Percentiles rank a stretch among this genome's conserved stretches.
phyloP scores from a whole-genome alignment of 2,329 filamentous ascomycete genomes.

The Exophiala xenobiotica region DNA sequence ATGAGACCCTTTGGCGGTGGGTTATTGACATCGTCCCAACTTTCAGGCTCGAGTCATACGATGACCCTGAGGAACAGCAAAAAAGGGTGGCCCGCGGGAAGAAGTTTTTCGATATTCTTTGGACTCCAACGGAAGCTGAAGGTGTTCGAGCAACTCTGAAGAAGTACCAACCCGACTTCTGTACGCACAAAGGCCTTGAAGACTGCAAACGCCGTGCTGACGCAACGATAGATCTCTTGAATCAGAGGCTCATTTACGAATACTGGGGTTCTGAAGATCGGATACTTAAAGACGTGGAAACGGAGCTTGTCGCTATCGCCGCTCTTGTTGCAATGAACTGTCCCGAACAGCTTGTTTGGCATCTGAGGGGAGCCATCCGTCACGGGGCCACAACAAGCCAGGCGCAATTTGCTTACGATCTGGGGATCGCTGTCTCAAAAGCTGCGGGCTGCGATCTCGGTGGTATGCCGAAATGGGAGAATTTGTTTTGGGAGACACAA shows the following conservation, averaged over 20 bases:
- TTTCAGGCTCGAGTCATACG: not conserved
- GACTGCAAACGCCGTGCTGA: not conserved
- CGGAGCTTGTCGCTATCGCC: not conserved
- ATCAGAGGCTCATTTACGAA: not conserved
- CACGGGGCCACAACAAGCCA: not conserved
- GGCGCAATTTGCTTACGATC: not conserved
- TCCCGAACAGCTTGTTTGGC: not conserved
- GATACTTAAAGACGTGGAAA: not conserved
- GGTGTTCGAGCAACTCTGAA: not conserved
- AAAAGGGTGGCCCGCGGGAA: not conserved
- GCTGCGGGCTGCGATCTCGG: not conserved
- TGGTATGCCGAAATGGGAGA: not conserved
- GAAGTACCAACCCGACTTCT: not conserved
- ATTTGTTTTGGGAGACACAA: too few species aligned
- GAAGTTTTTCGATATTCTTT: not conserved
- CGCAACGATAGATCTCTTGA: not conserved
- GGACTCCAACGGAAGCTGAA: not conserved
- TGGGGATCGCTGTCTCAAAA: not conserved
- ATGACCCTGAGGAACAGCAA: not conserved
- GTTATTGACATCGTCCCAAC: not conserved
- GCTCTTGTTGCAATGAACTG: not conserved
- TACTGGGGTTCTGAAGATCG: not conserved
- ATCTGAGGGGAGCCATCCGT: not conserved
- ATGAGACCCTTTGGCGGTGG: not conserved
- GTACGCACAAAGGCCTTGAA: not conserved